A percentile compares a stretch with the other conserved stretches of the same genome.
These are phyloP conservation scores for Firmiana major DNA, from an alignment of 345 rosid species.

Conservation along the genomic window DNA sequence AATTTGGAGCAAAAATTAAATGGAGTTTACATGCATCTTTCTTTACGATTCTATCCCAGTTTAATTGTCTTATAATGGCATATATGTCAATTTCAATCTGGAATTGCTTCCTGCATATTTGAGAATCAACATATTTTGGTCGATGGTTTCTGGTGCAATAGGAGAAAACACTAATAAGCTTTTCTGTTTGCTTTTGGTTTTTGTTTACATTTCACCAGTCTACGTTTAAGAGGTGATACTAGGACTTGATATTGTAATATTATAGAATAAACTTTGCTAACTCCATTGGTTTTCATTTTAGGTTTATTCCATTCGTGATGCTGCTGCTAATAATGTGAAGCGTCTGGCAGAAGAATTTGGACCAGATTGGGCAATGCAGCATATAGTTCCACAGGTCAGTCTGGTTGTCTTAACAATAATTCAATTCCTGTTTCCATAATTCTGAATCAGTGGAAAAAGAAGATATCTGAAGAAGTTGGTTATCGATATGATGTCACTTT, in stretches of 20 bases:
- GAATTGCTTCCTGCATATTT: neutral
- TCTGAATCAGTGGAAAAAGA: neutral
- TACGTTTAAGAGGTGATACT: neutral
- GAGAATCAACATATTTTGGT: neutral
- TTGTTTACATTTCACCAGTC: neutral
- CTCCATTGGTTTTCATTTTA: conserved; percentile 20
- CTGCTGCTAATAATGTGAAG: conserved; percentile 90
- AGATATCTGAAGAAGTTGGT: neutral
- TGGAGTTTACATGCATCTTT: neutral
- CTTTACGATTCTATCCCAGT: neutral
- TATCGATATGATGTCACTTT: neutral
- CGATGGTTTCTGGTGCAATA: neutral
- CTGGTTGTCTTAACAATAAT: neutral
- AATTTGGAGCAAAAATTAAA: neutral
- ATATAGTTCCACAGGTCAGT: conserved; percentile 89
- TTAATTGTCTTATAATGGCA: too few species aligned
- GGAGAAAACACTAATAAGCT: neutral
- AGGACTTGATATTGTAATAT: neutral
- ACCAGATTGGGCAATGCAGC: conserved; percentile 98
- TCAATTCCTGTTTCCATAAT: neutral
- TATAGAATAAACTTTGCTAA: neutral
- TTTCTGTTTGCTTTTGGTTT: conserved; percentile 1
- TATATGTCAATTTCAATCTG: neutral
- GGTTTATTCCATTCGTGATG: conserved; percentile 95
- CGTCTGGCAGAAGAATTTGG: conserved; percentile 98